Evolutionary conservation across 345 rosid genomes (phyloP), one percentile per base, ranked within the genome.

Genomic region (Citrus hindsii): DNA sequence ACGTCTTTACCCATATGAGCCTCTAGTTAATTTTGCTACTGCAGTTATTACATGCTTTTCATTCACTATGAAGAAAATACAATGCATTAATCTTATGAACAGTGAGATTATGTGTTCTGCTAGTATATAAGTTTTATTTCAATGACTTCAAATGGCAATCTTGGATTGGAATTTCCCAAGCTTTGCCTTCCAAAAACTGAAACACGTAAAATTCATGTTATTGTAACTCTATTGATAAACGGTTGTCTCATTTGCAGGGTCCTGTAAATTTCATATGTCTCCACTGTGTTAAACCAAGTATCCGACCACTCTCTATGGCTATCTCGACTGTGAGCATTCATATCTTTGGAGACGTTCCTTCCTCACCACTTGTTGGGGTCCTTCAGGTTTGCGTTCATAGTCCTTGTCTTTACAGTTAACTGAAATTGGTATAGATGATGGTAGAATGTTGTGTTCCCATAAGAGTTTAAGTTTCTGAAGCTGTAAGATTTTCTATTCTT

Each of bases 321-420:
- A 84, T 90, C 55, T 86, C 93, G 9, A 88, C 91, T 16, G 91
- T 88, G 69, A 73, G 90, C 30, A 88, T 90, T 74, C 93, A 90
- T 78, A 75, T 90, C 38, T 88, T 90, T 51, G 91, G 91, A 30
- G 93, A 90, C 66, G 93, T 90, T 65, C 93, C 93, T 51, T 90
- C 93, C 46, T 88, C 93, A 0, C 93, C 93, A 38, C 89, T 90
- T 40, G 91, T 88, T 55, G 93, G 93, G 9, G 83, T 84, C 76
- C 89, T 90, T 73, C 83, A 90, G 91, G 92, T 88, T 82, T 76
- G 85, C 27, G 12, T 71, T 19, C 67, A 38, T 24, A 6, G 22
- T 24, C 64, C 22, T 25, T 6, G 8, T 21, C 61, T 46, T 6
- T 56, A 56, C 61, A 56, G 24, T 19, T 22, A 46, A 56, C 25